These are phyloP conservation scores for Strobilomyces dryophilus DNA, from an alignment of 768 basidiomycete species.

Conservation along the genomic window DNA sequence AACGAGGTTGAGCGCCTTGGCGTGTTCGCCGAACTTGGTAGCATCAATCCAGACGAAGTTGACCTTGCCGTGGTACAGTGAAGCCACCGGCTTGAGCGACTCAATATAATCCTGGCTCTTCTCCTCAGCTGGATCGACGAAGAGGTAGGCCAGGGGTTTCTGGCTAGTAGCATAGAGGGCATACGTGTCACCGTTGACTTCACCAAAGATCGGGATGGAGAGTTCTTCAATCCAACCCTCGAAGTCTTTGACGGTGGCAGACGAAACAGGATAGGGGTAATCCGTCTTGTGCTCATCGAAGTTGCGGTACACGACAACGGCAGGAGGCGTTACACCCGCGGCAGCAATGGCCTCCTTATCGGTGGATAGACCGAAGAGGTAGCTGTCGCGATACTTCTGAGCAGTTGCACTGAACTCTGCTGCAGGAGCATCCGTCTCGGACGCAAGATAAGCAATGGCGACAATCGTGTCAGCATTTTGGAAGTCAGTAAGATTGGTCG, in stretches of 20 bases:
- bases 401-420: conserved; percentile 77
- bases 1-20: conserved; percentile 83
- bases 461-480: conserved; percentile 87
- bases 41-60: conserved; percentile 99
- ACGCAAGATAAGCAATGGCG: conserved; percentile 76
- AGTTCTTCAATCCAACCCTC: conserved; percentile 79
- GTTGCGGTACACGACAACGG: conserved; percentile 86
- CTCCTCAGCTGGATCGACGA: conserved; percentile 76
- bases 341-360: conserved; percentile 65
- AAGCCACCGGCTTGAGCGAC: conserved; percentile 69
- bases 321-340: conserved; percentile 74
- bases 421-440: conserved; percentile 65
- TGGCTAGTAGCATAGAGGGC: conserved; percentile 72
- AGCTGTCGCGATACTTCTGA: conserved; percentile 86
- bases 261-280: conserved; percentile 59
- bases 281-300: conserved; percentile 81
- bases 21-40: conserved; percentile 92
- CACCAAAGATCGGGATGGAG: conserved; percentile 82
- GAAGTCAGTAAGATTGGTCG: conserved; percentile 79
- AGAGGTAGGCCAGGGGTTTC: conserved; percentile 92
- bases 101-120: conserved; percentile 63
- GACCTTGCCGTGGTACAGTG: conserved; percentile 76
- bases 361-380: conserved; percentile 84
- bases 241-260: conserved; percentile 56
- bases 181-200: conserved; percentile 95